Base-by-base conservation (phyloP, 352 stramenopile species). In the Pilasporangium apinafurcum region DNA sequence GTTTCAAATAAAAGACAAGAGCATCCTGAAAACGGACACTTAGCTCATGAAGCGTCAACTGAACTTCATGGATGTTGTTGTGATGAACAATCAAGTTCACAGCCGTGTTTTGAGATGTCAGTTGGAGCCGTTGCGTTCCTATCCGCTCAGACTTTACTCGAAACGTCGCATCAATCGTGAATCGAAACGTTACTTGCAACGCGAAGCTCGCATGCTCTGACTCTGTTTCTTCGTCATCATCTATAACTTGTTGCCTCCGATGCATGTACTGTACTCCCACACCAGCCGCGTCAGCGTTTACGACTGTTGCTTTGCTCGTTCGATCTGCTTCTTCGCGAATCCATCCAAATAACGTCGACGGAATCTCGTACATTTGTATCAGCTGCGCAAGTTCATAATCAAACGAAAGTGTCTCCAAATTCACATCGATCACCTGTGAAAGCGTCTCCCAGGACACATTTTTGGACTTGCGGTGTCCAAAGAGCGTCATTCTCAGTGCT, bases 351-450 rank as follows among this genome's bases (percentile, higher is more conserved):
- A 51, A 18, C 2, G 33, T 60, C 21, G 33, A 2, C 21, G 27
- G 45, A 13, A 51, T 22, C 13, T 51, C 18, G 9, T 33, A 67
- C 30, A 81, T 36, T 28, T 69, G 49, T 33, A 70, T 41, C 16
- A 78, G 47, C 32, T 80, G 57, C 8, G 18, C 33, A 24, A 74
- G 24, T 13, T 76, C 56, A 30, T 69, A 62, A 16, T 80, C 66
- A 27, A 81, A 61, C 29, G 58, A 53, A 25, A 81, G 18, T 9
- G 53, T 65, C 13, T 74, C 66, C 28, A 84, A 37, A 35, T 80
- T 71, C 17, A 83, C 48, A 42, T 87, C 71, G 25, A 83, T 56
- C 32, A 85, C 71, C 12, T 66, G 57, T 36, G 75, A 80, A 8
- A 82, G 53, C n/a, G 54, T 52, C 8, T 59, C 72, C 74, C 68